phyloP scores from a whole-genome alignment of 1,284 basidiomycete species.

The Schizopora paradoxa region DNA sequence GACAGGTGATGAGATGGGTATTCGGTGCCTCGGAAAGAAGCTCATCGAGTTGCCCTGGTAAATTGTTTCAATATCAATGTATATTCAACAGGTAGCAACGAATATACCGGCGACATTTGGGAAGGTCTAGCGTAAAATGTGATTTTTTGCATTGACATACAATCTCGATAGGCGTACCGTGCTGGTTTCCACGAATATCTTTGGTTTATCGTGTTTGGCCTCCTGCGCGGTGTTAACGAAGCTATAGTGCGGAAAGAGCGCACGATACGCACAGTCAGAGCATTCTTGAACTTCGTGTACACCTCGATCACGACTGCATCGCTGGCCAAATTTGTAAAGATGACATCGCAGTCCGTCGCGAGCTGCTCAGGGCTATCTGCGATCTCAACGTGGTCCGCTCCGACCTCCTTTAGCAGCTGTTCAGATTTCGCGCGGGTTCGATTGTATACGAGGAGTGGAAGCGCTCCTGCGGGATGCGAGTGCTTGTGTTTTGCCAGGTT shows the following conservation, averaged over 20 bases:
- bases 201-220: conserved; percentile 34
- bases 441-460: conserved; percentile 65
- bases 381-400: conserved; percentile 44
- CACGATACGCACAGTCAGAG: conserved; percentile 39
- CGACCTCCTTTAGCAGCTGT: conserved; percentile 49
- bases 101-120: conserved; percentile 62
- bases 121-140: conserved; percentile 45
- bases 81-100: not conserved
- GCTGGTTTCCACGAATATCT: conserved; percentile 79
- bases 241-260: conserved; percentile 17
- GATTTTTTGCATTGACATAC: conserved; percentile 4
- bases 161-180: conserved; percentile 45
- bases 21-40: conserved; percentile 58
- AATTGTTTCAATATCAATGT: conserved; percentile 5
- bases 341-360: conserved; percentile 67
- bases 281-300: conserved; percentile 59
- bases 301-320: conserved; percentile 72
- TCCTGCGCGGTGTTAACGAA: conserved; percentile 12
- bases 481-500: conserved; percentile 60
- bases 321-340: conserved; percentile 72
- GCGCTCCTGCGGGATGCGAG: conserved; percentile 29
- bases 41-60: conserved; percentile 62
- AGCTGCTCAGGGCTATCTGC: conserved; percentile 53
- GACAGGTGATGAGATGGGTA: conserved; percentile 69
- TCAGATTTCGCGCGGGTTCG: conserved; percentile 56